Base-by-base conservation (phyloP, 495 filamentous ascomycete species). In the Aspergillus egyptiacus region DNA sequence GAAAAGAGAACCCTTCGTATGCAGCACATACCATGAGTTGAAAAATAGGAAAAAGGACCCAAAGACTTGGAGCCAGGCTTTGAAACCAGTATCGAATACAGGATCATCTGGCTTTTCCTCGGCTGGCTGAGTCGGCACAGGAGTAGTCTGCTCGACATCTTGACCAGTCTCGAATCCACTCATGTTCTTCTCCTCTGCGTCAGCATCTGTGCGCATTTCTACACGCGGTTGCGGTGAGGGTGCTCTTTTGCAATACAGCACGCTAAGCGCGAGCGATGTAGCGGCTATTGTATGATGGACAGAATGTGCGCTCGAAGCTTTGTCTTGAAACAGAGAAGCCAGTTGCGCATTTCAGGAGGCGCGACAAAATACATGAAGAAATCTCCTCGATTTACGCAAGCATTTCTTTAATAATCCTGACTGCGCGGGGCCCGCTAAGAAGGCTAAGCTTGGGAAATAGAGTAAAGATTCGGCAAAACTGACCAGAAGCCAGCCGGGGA, bases 31-130 rank as follows among this genome's bases (percentile, higher is more conserved):
- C 80, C 77, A 84, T 58, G 76, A 74, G 52, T 84, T 82, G 56
- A 81, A 77, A 55, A 77, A 79, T 8, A 82, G 59, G 40, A 74
- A 73, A 48, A 73, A 82, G 0, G 75, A 70, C 0, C 76, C 77
- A 13, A 77, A 30, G 1, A 79, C 75, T 54, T 82, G 79, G 7
- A 77, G 59, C 73, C 75, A 81, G 28, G 74, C 63, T 11, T 40
- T 51, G 11, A 75, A 37, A 5, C 71, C 76, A 10, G 65, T 68
- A 56, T 74, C 71, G 24, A 57, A 71, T 0, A 48, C 61, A 5
- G 56, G 55, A 25, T 67, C 65, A 25, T 57, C 55, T 3, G 62
- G 56, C 31, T 64, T 63, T 37, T 59, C 62, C 24, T 61, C 64
- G 1, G 41, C 20, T 8, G 55, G 50, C 14, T 43, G 30, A 47